Evolutionary conservation across 2,329 filamentous ascomycete species (phyloP).

Genomic region (Raffaelea albimanens): DNA sequence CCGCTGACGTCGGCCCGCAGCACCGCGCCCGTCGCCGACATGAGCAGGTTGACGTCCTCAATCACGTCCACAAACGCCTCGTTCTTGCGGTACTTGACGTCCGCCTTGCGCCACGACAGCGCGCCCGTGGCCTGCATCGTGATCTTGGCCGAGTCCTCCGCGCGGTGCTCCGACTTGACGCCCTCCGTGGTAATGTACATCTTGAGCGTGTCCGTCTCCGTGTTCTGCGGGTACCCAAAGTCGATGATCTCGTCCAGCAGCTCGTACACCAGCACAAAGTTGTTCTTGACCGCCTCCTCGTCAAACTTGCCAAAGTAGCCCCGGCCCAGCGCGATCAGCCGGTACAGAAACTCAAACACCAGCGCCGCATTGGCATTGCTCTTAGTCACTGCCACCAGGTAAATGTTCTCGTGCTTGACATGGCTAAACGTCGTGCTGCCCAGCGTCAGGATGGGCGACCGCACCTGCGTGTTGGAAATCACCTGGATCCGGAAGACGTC

Average conservation of each 20-base stretch:
- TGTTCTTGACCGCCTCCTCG: constrained; percentile 99
- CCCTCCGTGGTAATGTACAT: constrained; percentile 99
- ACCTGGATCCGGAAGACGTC: constrained; percentile 99
- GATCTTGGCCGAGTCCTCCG: constrained; percentile 92
- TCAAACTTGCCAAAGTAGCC: constrained; percentile 99
- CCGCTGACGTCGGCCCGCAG: constrained; percentile 93
- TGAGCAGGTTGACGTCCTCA: constrained; percentile 95
- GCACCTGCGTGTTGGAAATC: constrained; percentile 95
- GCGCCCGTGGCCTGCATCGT: constrained; percentile 99
- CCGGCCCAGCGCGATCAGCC: constrained; percentile 79
- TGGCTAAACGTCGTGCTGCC: constrained; percentile 98
- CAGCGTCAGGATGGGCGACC: constrained; percentile 92
- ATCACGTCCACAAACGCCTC: constrained; percentile 99
- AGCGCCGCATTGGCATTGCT: constrained; percentile 98
- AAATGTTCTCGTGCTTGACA: constrained; percentile 99
- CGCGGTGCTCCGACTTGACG: constrained; percentile 79
- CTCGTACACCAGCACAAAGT: constrained; percentile 98
- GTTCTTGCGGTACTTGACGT: constrained; percentile 99
- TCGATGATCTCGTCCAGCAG: constrained; percentile 96
- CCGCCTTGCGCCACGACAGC: constrained; percentile 90
- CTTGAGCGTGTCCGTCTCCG: constrained; percentile 95
- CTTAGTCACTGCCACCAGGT: constrained; percentile 93
- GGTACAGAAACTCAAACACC: constrained; percentile 96
- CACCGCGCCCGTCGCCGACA: constrained; percentile 95
- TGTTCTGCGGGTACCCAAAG: constrained; percentile 98